A percentile compares a stretch with the other conserved stretches of the same genome.
These are phyloP conservation scores for Crithidia expoeki DNA, from an alignment of 208 protist species.

Conservation along the genomic window DNA sequence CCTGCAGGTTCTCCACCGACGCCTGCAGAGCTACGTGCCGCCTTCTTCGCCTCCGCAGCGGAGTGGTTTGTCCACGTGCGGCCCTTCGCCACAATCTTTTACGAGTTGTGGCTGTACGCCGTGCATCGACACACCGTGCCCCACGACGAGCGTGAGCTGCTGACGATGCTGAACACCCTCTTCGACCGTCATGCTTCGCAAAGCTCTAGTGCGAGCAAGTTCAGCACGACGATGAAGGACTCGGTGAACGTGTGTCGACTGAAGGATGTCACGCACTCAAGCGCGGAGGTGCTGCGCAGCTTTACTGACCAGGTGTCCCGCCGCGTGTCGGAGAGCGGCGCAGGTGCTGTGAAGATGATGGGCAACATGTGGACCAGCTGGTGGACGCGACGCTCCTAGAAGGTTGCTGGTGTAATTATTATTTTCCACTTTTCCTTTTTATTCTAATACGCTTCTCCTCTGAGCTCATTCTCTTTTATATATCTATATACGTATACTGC, in stretches of 20 bases:
- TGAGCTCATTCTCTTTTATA: neutral
- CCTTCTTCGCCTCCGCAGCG: conserved; percentile 65
- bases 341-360: conserved; percentile 38
- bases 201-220: conserved; percentile 36
- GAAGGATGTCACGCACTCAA: conserved; percentile 59
- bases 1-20: neutral
- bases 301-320: conserved; percentile 46
- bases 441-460: no score
- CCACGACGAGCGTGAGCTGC: conserved; percentile 31
- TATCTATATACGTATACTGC: no score
- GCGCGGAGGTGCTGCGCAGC: conserved; percentile 38
- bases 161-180: conserved; percentile 52
- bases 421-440: conserved; percentile 4
- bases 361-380: conserved; percentile 31
- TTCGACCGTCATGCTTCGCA: conserved; percentile 52
- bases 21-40: conserved; percentile 34
- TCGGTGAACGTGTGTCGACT: conserved; percentile 62
- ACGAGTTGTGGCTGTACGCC: conserved; percentile 64
- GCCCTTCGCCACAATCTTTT: conserved; percentile 60
- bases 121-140: conserved; percentile 49
- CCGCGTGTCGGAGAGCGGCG: conserved; percentile 28
- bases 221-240: conserved; percentile 49
- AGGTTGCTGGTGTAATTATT: neutral
- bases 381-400: conserved; percentile 9
- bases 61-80: conserved; percentile 74